Conservation (phyloP, 164 flowering plant genomes). For the Protea cynaroides region DNA sequence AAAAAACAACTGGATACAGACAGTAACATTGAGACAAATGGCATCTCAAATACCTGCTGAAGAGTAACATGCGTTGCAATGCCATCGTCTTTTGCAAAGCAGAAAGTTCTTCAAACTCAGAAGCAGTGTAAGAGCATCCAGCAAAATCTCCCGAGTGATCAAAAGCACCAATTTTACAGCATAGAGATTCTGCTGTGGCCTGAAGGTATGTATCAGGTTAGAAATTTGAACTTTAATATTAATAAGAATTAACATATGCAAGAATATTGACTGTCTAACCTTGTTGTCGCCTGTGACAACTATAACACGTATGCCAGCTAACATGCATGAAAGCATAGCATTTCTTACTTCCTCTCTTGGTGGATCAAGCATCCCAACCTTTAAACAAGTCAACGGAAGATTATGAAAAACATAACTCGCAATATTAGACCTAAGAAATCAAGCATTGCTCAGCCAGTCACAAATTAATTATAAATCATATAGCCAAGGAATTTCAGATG, state of each 20-base stretch:
- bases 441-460: no score
- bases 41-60: slow-evolving; percentile 56
- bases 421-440: no score
- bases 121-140: slow-evolving; percentile 85
- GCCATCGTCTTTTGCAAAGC: slow-evolving; percentile 76
- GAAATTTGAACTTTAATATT: slow-evolving; percentile 1
- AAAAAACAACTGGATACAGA: not conserved
- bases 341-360: slow-evolving; percentile 90
- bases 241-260: not conserved
- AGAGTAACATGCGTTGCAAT: slow-evolving; percentile 84
- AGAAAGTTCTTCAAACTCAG: slow-evolving; percentile 95
- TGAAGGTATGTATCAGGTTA: slow-evolving; percentile 28
- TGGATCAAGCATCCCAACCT: slow-evolving; percentile 99
- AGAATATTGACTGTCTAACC: slow-evolving; percentile 31
- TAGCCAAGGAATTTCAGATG: no score
- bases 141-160: slow-evolving; percentile 74
- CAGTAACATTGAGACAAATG: not conserved
- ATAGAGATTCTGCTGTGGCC: slow-evolving; percentile 94
- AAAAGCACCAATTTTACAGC: slow-evolving; percentile 85
- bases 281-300: slow-evolving; percentile 99
- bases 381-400: not conserved
- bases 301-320: slow-evolving; percentile 97
- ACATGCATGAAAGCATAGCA: slow-evolving; percentile 91
- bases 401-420: not conserved
- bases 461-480: no score